phyloP scores from a whole-genome alignment of 306 rosid genomes.

The Gillenia trifoliata region DNA sequence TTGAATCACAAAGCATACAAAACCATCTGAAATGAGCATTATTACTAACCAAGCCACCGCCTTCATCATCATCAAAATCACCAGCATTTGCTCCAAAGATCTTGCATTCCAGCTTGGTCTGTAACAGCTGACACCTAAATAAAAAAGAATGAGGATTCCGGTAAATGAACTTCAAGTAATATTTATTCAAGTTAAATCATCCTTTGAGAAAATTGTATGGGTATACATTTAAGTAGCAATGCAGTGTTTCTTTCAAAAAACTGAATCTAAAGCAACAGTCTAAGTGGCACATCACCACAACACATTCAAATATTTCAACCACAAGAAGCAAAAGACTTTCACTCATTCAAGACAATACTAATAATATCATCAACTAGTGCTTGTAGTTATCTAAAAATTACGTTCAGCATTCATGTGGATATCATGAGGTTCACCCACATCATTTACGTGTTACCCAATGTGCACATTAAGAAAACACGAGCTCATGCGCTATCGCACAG shows the following conservation, averaged over 20 bases:
- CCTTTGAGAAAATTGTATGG: neutral
- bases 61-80: constrained; percentile 94
- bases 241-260: neutral
- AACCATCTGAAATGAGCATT: neutral
- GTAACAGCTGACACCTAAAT: constrained; percentile 82
- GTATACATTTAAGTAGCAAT: too few relatives aligned
- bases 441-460: neutral
- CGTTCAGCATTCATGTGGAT: neutral
- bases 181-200: neutral
- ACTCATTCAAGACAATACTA: neutral
- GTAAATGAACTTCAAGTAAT: neutral
- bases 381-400: neutral
- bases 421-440: too few relatives aligned
- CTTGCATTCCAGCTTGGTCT: constrained; percentile 79
- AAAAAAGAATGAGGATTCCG: neutral
- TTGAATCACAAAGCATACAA: neutral
- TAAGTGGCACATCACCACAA: neutral
- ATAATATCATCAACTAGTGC: neutral
- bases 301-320: neutral
- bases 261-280: neutral
- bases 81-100: constrained; percentile 70
- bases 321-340: neutral
- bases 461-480: neutral
- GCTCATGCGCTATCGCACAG: neutral
- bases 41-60: constrained; percentile 76